A percentile compares a stretch with the other conserved stretches of the same genome.
phyloP scores from a whole-genome alignment of 2,329 filamentous ascomycete species.

The Paecilomyces fulvus region DNA sequence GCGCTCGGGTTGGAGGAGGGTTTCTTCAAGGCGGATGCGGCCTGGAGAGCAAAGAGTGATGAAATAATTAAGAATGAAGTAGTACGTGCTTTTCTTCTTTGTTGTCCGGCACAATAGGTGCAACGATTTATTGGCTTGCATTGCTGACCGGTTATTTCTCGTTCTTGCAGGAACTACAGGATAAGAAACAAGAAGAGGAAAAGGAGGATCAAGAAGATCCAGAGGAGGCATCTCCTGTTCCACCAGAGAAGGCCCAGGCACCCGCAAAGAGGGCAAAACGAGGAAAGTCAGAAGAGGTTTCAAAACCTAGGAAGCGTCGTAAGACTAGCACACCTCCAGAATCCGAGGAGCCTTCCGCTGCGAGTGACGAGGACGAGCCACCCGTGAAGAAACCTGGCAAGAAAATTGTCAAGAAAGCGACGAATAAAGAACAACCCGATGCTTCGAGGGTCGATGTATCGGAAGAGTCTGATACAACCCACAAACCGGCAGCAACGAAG shows the following conservation, averaged over 20 bases:
- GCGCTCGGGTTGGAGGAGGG: conserved; percentile 43
- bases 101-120: background rate
- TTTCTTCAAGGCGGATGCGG: conserved; percentile 46
- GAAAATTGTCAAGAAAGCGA: conserved; percentile 7
- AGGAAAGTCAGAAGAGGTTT: conserved; percentile 12
- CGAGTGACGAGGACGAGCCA: conserved; percentile 9
- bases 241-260: conserved; percentile 9
- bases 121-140: background rate
- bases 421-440: conserved; percentile 10
- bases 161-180: conserved; percentile 22
- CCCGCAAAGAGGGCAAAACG: conserved; percentile 20
- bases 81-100: conserved; percentile 23
- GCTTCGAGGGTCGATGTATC: conserved; percentile 4
- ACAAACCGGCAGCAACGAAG: conserved; percentile 4
- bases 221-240: conserved; percentile 5
- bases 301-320: conserved; percentile 24
- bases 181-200: conserved; percentile 9
- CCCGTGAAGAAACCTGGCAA: conserved; percentile 11
- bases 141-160: background rate
- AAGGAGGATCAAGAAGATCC: conserved; percentile 6
- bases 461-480: conserved; percentile 8
- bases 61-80: conserved; percentile 46
- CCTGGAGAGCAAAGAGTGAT: conserved; percentile 50
- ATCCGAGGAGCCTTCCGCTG: conserved; percentile 9
- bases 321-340: conserved; percentile 21